These are phyloP conservation scores for Wickerhamomyces sp. DNA, from an alignment of 1,139 yeast species.

Conservation along the genomic window DNA sequence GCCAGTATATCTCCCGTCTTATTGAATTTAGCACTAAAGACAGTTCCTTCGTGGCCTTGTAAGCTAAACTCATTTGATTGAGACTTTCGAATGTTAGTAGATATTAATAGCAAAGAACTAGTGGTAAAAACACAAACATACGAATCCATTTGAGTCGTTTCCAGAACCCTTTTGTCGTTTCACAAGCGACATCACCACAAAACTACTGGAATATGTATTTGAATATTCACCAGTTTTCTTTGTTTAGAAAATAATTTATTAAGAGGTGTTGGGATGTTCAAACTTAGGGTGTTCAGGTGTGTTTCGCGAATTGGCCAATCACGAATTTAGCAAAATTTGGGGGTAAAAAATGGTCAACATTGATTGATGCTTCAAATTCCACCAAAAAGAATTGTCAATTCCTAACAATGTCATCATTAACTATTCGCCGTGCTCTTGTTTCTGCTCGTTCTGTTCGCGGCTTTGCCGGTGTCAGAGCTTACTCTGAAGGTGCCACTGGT, in stretches of 20 bases:
- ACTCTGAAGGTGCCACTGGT: conserved; percentile 53
- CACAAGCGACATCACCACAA: conserved; percentile 22
- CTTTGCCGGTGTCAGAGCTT: conserved; percentile 34
- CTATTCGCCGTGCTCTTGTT: conserved; percentile 33
- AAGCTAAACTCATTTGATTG: conserved; percentile 21
- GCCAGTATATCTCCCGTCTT: conserved; percentile 41
- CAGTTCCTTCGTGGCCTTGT: conserved; percentile 49
- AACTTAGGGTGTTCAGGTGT: background rate
- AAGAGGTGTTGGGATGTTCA: conserved; percentile 14
- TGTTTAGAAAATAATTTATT: no score
- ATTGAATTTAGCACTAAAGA: conserved; percentile 41
- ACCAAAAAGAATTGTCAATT: background rate
- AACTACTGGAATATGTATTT: no score
- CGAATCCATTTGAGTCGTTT: background rate
- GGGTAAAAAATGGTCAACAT: background rate
- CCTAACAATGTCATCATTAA: conserved; percentile 23
- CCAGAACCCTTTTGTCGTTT: conserved; percentile 17
- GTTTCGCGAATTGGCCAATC: conserved; percentile 11
- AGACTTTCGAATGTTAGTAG: conserved; percentile 5
- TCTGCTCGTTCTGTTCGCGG: conserved; percentile 28
- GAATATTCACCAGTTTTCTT: background rate
- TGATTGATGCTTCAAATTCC: no score
- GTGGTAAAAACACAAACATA: background rate
- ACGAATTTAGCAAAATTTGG: conserved; percentile 1
- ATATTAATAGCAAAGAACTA: background rate